phyloP scores from a whole-genome alignment of 441 rosid species.

The Dalechampia spathulata region DNA sequence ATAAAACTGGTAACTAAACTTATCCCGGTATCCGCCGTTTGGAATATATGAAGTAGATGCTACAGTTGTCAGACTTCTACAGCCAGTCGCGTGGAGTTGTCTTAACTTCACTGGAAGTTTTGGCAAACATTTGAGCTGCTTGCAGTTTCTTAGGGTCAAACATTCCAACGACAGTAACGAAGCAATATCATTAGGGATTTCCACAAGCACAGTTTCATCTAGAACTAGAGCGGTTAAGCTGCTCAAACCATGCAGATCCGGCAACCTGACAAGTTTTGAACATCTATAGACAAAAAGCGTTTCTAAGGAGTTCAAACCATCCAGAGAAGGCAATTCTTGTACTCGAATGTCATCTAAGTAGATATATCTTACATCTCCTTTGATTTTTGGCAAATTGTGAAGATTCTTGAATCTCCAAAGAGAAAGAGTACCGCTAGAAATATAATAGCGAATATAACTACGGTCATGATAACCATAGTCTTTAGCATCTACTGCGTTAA shows the following conservation, averaged over 20 bases:
- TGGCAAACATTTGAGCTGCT: not conserved
- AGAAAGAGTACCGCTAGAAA: not conserved
- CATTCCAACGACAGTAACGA: not conserved
- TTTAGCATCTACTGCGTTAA: too few species aligned
- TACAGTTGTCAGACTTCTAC: not conserved
- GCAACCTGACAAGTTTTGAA: too few species aligned
- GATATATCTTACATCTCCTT: not conserved
- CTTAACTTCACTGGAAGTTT: not conserved
- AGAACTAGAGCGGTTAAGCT: not conserved
- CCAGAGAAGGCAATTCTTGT: not conserved
- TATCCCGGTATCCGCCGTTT: not conserved
- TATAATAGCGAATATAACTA: too few species aligned
- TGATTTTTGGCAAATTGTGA: not conserved
- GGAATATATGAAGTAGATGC: not conserved
- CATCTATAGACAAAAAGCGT: too few species aligned
- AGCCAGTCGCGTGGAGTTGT: not conserved
- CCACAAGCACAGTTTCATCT: not conserved
- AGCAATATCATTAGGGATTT: not conserved
- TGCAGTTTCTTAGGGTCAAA: not conserved
- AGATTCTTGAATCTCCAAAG: not conserved
- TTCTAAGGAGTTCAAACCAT: not conserved
- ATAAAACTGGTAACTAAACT: too few species aligned
- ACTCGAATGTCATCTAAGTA: not conserved
- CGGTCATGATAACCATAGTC: too few species aligned
- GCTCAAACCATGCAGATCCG: not conserved